Conservation (phyloP, 495 filamentous ascomycete species). For the Hyaloscypha bicolor region DNA sequence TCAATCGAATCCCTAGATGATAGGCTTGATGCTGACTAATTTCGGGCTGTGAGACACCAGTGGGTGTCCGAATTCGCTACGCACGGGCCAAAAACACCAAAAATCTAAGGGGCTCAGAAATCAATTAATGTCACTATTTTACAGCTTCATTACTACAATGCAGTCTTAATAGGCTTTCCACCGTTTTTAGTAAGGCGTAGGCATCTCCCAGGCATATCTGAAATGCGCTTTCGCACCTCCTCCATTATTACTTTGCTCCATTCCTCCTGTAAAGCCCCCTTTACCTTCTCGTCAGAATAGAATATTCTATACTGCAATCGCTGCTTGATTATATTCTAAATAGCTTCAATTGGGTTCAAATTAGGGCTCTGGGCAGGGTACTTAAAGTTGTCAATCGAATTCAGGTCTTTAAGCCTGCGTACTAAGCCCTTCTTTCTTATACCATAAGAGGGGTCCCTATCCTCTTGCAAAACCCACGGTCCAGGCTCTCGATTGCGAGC, state of each 20-base stretch:
- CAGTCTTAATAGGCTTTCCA: too few species aligned
- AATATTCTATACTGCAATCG: conserved; percentile 13
- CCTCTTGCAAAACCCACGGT: conserved; percentile 22
- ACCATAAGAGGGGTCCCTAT: conserved; percentile 17
- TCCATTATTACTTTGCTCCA: conserved; percentile 8
- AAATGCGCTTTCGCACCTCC: conserved; percentile 8
- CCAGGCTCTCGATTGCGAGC: neutral
- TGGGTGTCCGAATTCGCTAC: too few species aligned
- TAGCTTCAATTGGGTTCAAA: conserved; percentile 18
- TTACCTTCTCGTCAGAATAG: conserved; percentile 13
- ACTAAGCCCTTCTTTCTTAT: conserved; percentile 11
- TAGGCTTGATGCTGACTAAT: too few species aligned
- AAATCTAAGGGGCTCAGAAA: too few species aligned
- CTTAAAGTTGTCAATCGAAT: neutral
- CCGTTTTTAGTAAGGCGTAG: too few species aligned
- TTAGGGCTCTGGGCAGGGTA: conserved; percentile 18
- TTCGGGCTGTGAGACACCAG: too few species aligned
- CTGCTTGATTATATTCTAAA: conserved; percentile 23
- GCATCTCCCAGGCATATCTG: conserved; percentile 3
- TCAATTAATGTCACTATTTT: too few species aligned
- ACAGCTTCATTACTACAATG: too few species aligned
- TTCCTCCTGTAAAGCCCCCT: conserved; percentile 14
- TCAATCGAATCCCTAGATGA: too few species aligned
- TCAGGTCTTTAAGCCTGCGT: neutral
- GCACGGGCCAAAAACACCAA: too few species aligned